Base-by-base conservation (phyloP, 2,329 filamentous ascomycete genomes). In the Simplicillium sp. region DNA sequence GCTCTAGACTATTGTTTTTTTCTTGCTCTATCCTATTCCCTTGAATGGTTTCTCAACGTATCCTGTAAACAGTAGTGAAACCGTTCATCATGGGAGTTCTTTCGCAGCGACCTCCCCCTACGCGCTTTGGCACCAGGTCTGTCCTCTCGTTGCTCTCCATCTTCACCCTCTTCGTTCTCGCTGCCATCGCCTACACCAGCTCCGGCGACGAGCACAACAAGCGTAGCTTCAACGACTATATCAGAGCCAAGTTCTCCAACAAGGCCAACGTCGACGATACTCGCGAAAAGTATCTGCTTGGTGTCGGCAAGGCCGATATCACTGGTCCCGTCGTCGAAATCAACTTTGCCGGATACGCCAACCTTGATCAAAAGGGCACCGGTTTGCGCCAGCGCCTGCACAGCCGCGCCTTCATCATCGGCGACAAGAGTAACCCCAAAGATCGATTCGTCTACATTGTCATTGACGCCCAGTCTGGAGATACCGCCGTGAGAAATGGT, bases 321-420 rank as follows among this genome's bases (percentile, higher is more conserved):
- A 78, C 74, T 0, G 73, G 85, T 2, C 87, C 88, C 0, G 87
- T 94, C 11, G 88, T 94, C 16, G 87, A 96, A 60, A 76, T 96
- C 55, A 88, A 87, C 53, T 75, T 96, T 57, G 92, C 90, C 72
- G 89, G 89, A 46, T 96, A 96, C 66, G 90, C 90, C 28, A 84
- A 89, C 59, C 68, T 82, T n/a, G 75, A 76, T 34, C 90, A 97
- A 64, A 66, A 83, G 25, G 90, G 90, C 36, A 81, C 80, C 2
- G 90, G 90, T 16, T 68, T 97, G 38, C 81, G 89, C 37, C 90
- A 97, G 64, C 78, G 90, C 37, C 70, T 95, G 13, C 90, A 92
- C 62, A 88, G 87, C 32, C 80, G 90, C 38, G 84, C 90, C 28
- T 97, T 97, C 62, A 88, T 96, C 52, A 67, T 96, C 36, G 88